Evolutionary conservation across 164 flowering plant species (phyloP).

Genomic region (Nymphaea thermarum): DNA sequence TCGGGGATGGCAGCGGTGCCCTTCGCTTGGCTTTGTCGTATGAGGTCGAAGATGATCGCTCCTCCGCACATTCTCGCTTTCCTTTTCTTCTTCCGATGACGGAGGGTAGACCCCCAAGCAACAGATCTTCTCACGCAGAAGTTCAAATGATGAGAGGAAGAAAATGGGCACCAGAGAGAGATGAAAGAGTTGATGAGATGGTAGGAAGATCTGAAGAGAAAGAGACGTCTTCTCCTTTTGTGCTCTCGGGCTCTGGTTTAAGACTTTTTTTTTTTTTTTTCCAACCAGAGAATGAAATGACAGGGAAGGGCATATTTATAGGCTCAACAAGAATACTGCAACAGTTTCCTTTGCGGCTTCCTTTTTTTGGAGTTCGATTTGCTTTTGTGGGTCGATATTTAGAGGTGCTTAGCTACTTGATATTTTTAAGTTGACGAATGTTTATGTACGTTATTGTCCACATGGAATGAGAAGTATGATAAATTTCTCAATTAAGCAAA

Average conservation of each 20-base stretch:
- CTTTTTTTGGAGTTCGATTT: too few relatives aligned
- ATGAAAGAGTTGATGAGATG: neutral
- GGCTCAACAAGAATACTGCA: neutral
- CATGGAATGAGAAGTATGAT: too few relatives aligned
- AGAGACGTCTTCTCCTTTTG: neutral
- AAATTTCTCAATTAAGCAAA: too few relatives aligned
- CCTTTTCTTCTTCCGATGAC: neutral
- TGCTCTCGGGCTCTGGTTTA: neutral
- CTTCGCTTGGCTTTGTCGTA: constrained; percentile 15
- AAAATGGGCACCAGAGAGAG: neutral
- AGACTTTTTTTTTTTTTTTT: too few relatives aligned
- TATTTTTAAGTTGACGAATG: too few relatives aligned
- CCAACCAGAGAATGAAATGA: neutral
- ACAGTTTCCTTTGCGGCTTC: too few relatives aligned
- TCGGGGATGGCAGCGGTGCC: constrained; percentile 19
- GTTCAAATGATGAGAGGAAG: neutral
- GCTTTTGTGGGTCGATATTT: too few relatives aligned
- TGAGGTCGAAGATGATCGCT: constrained; percentile 21
- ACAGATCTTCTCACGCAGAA: neutral
- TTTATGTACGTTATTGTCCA: too few relatives aligned
- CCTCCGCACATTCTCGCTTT: constrained; percentile 54
- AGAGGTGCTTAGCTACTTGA: too few relatives aligned
- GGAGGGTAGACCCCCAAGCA: neutral
- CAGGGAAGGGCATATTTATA: neutral
- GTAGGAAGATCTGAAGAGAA: too few relatives aligned